Evolutionary conservation across 2,329 filamentous ascomycete genomes (phyloP).

Genomic region (Colletotrichum ledebouriae): DNA sequence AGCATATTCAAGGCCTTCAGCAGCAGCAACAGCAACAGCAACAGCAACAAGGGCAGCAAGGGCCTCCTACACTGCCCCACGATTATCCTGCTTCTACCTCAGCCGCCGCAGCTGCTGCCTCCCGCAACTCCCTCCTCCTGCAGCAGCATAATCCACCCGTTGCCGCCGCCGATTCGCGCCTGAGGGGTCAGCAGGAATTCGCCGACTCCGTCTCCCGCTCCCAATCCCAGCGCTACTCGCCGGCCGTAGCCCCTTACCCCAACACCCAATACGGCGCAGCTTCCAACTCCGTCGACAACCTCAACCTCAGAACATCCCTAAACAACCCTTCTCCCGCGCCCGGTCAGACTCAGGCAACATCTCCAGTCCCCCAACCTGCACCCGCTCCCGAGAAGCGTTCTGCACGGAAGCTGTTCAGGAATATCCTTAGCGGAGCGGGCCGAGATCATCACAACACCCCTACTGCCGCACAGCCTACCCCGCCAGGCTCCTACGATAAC

Average conservation of each 20-base stretch:
- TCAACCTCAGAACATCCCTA: slow-evolving; percentile 48
- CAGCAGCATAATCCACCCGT: slow-evolving; percentile 42
- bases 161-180: slow-evolving; percentile 55
- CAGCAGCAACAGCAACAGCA: slow-evolving; percentile 51
- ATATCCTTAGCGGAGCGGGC: slow-evolving; percentile 62
- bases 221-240: slow-evolving; percentile 65
- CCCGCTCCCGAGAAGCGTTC: slow-evolving; percentile 59
- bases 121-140: slow-evolving; percentile 48
- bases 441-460: slow-evolving; percentile 46
- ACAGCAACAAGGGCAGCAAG: slow-evolving; percentile 49
- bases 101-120: slow-evolving; percentile 47
- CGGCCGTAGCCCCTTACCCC: slow-evolving; percentile 49
- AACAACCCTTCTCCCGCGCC: slow-evolving; percentile 39
- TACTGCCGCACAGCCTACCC: slow-evolving; percentile 45
- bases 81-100: slow-evolving; percentile 51
- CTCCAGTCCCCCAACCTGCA: slow-evolving; percentile 43
- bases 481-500: slow-evolving; percentile 61
- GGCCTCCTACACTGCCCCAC: slow-evolving; percentile 45
- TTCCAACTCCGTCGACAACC: slow-evolving; percentile 59
- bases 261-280: slow-evolving; percentile 53
- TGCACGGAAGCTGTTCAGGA: slow-evolving; percentile 67
- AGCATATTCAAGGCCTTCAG: slow-evolving; percentile 46
- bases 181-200: slow-evolving; percentile 58
- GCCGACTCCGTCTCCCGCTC: slow-evolving; percentile 63
- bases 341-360: slow-evolving; percentile 25